Evolutionary conservation across 2,329 filamentous ascomycete species (phyloP), one percentile per base, ranked within the genome.

Genomic region (Capronia epimyces): DNA sequence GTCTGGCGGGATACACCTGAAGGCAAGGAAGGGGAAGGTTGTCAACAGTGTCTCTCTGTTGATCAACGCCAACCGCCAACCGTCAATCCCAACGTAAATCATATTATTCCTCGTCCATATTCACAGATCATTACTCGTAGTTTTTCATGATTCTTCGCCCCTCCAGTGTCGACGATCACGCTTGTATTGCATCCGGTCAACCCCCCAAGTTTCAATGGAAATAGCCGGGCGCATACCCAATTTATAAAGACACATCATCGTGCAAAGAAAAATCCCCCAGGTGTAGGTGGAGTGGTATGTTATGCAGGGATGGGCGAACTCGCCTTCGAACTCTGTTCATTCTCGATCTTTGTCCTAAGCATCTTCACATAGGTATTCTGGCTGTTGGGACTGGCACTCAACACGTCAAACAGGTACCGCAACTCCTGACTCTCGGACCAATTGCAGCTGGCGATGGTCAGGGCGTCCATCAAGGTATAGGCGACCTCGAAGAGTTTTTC

Each of bases 301-400:
- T 15, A 43, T 31, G 15, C 25, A 10, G 6, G 7, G 4, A 42
- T 21, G 31, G 43, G 39, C 13, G 56, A 54, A 43, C 52, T 55
- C 8, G 43, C 32, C 6, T 46, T 41, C 18, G 49, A 50, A 36
- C 55, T 61, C 32, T 50, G 45, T 24, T 58, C 54, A 20, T 21
- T 52, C 45, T 62, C 55, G 34, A 60, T 55, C 45, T 62, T 62
- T 3, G 55, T 59, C 41, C 55, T 46, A 22, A 62, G 50, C 54
- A 62, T 59, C 41, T 55, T 60, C 5, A 62, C 58, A 52, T 62
- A 62, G 9, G 55, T 60, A 27, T 49, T 58, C 22, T 60, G 56
- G 34, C 54, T 58, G 39, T 62, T 62, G 9, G 60, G 55, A 41
- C 55, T 59, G 12, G 58, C 58, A 18, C 53, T 53, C 16, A 62